A percentile compares a stretch with the other conserved stretches of the same genome.
Conservation (phyloP, 83 land plant genomes). For the Diphasiastrum complanatum region DNA sequence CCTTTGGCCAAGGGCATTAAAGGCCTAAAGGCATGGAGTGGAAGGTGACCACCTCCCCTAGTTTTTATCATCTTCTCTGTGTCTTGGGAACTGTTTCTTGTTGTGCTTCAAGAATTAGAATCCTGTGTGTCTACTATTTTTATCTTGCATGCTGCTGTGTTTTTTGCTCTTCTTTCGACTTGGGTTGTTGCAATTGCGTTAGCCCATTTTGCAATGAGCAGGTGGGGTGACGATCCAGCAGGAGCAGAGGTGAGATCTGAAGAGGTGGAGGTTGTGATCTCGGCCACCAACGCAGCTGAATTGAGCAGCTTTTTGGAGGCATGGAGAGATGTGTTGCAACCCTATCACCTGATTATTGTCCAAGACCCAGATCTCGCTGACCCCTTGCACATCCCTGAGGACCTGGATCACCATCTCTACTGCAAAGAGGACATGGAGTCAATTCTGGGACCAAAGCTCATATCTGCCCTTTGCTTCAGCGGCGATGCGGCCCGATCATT, state of each 20-base stretch:
- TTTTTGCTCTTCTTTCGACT: too few relatives aligned
- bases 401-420: slow-evolving; percentile 48
- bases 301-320: slow-evolving; percentile 43
- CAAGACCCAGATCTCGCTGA: slow-evolving; percentile 47
- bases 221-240: too few relatives aligned
- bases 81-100: too few relatives aligned
- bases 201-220: too few relatives aligned
- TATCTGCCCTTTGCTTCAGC: slow-evolving; percentile 32
- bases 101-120: too few relatives aligned
- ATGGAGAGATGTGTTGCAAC: slow-evolving; percentile 49
- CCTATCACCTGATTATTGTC: slow-evolving; percentile 68
- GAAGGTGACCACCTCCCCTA: too few relatives aligned
- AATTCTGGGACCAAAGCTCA: slow-evolving; percentile 30
- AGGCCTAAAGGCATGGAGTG: too few relatives aligned
- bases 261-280: slow-evolving; percentile 74
- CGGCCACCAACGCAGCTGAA: slow-evolving; percentile 42
- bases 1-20: too few relatives aligned
- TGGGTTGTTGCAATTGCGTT: too few relatives aligned
- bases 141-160: too few relatives aligned
- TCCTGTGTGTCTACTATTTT: too few relatives aligned
- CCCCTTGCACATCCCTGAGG: slow-evolving; percentile 45
- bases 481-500: slow-evolving; percentile 55
- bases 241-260: slow-evolving; percentile 23
- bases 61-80: too few relatives aligned
- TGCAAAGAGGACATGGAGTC: slow-evolving; percentile 39